Conservation (phyloP, 352 stramenopile genomes). For the Phytophthora pistaciae region DNA sequence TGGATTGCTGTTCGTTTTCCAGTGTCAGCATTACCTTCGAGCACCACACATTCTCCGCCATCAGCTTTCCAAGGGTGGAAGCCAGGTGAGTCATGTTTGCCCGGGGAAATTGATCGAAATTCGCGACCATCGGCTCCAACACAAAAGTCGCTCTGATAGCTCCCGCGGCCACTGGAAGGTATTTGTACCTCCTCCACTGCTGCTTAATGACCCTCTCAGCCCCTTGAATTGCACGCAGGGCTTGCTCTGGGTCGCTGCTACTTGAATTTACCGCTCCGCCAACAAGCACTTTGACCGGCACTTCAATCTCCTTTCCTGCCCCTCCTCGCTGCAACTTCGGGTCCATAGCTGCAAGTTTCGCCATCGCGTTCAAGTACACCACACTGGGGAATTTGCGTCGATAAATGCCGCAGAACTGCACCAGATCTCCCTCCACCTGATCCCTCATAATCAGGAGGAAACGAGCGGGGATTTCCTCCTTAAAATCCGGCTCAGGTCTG, state of each 20-base stretch:
- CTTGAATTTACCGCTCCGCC: background rate
- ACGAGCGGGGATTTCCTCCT: background rate
- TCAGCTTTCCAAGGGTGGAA: background rate
- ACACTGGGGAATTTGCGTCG: background rate
- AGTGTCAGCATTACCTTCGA: background rate
- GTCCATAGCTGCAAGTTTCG: background rate
- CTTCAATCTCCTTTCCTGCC: background rate
- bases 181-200: slow-evolving; percentile 6
- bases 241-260: background rate
- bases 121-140: slow-evolving; percentile 1
- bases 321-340: background rate
- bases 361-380: background rate
- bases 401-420: background rate
- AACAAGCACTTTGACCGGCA: background rate
- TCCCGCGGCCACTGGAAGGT: background rate
- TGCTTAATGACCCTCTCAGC: slow-evolving; percentile 1
- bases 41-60: slow-evolving; percentile 4
- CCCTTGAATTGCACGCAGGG: background rate
- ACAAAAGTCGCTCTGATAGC: background rate
- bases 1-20: background rate
- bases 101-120: too few species aligned
- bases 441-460: background rate
- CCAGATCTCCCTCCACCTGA: background rate
- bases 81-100: too few species aligned
- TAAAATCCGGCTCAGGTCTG: background rate